Evolutionary conservation across 495 filamentous ascomycete genomes (phyloP).

Genomic region (Aspergillus kassunensis): DNA sequence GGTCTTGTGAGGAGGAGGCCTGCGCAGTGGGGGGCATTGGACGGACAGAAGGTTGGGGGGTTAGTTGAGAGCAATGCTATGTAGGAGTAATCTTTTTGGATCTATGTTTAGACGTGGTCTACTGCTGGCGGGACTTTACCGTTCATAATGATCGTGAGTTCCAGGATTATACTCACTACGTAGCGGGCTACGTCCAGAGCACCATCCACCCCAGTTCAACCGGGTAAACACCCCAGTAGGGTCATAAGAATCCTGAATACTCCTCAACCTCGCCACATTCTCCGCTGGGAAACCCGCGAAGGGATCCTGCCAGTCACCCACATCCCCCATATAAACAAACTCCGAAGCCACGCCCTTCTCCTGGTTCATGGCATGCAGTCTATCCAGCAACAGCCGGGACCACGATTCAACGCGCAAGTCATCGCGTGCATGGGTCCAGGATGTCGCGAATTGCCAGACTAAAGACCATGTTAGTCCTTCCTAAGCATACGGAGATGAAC

Average conservation of each 20-base stretch:
- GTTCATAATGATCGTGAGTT: no score
- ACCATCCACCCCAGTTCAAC: slow-evolving; percentile 29
- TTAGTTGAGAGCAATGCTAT: no score
- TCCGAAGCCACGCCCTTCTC: slow-evolving; percentile 19
- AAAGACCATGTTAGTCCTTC: neutral
- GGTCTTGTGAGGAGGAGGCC: neutral
- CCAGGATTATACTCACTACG: no score
- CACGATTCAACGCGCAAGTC: slow-evolving; percentile 32
- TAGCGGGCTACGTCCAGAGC: no score
- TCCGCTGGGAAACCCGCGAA: slow-evolving; percentile 35
- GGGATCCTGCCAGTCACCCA: slow-evolving; percentile 36
- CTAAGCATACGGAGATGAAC: neutral
- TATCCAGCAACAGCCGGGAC: slow-evolving; percentile 18
- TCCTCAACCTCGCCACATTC: slow-evolving; percentile 29
- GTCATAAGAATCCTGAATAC: slow-evolving; percentile 35
- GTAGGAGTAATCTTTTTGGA: no score
- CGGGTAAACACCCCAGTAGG: slow-evolving; percentile 20
- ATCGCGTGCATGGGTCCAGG: slow-evolving; percentile 23
- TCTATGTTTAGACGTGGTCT: no score
- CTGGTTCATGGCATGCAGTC: slow-evolving; percentile 19
- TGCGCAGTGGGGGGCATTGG: no score
- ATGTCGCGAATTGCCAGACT: slow-evolving; percentile 33
- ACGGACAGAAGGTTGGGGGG: no score
- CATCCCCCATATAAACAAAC: slow-evolving; percentile 39
- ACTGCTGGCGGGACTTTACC: no score